Percentiles rank a stretch among this genome's conserved stretches.
These are phyloP conservation scores for Macrophomina phaseolina DNA, from an alignment of 2,329 filamentous ascomycete genomes.

Conservation along the genomic window DNA sequence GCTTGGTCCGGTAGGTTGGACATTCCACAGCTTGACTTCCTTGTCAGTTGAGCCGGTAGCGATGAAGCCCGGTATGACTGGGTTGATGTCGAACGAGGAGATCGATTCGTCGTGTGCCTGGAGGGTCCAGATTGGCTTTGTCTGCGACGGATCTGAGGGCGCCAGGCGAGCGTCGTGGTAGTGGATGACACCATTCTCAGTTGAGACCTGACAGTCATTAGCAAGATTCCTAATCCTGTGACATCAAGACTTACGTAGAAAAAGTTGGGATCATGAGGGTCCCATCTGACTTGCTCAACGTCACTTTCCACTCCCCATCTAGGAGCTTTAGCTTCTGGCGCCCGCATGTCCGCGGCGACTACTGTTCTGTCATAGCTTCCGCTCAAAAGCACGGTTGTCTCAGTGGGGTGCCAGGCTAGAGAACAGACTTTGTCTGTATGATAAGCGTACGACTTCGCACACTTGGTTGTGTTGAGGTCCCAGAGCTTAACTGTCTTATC, in stretches of 20 bases:
- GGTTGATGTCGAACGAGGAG: constrained; percentile 91
- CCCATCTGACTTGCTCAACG: constrained; percentile 91
- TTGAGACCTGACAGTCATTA: constrained; percentile 61
- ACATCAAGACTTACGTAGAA: constrained; percentile 72
- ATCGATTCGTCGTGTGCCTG: constrained; percentile 94
- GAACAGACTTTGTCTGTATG: constrained; percentile 99
- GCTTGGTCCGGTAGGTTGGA: constrained; percentile 77
- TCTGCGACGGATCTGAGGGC: constrained; percentile 72
- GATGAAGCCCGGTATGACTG: constrained; percentile 87
- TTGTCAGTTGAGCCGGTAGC: constrained; percentile 93
- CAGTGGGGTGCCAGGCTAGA: constrained; percentile 86
- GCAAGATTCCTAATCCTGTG: constrained; percentile 26
- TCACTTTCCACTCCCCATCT: constrained; percentile 96
- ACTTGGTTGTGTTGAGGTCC: constrained; percentile 91
- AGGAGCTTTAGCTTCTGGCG: constrained; percentile 79
- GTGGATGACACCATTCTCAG: constrained; percentile 89
- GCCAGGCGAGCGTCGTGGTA: constrained; percentile 85
- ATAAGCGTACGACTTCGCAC: constrained; percentile 93
- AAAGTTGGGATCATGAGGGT: constrained; percentile 88
- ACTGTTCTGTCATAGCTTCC: constrained; percentile 95
- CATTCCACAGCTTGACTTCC: constrained; percentile 96
- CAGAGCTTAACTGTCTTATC: constrained; percentile 98
- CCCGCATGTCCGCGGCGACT: constrained; percentile 94
- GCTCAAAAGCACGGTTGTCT: constrained; percentile 86
- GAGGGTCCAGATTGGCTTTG: constrained; percentile 89